These are phyloP conservation scores for Sarocladium oryzae DNA, from an alignment of 2,329 filamentous ascomycete genomes.

Conservation along the genomic window DNA sequence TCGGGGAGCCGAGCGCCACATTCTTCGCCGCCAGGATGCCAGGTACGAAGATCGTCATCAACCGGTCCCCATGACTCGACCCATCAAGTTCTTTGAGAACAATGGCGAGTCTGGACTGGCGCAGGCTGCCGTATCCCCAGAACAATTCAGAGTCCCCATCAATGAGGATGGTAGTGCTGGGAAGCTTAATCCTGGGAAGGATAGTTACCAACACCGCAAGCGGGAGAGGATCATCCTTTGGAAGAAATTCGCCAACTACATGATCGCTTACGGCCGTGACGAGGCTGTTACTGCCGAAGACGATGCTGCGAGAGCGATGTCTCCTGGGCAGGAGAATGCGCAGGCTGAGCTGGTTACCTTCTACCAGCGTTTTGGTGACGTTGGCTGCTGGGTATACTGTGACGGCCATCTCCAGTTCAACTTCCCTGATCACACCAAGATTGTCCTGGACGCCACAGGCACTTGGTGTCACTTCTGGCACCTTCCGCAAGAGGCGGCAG, in stretches of 20 bases:
- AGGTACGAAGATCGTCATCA: conserved; percentile 52
- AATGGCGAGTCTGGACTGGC: conserved; percentile 57
- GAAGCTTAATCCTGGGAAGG: conserved; percentile 56
- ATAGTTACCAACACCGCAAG: conserved; percentile 60
- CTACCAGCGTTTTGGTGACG: conserved; percentile 74
- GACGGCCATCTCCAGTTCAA: conserved; percentile 79
- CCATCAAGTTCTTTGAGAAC: conserved; percentile 70
- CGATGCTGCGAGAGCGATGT: conserved; percentile 31
- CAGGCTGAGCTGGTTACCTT: conserved; percentile 63
- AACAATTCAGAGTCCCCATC: conserved; percentile 51
- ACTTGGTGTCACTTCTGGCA: conserved; percentile 73
- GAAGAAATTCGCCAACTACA: conserved; percentile 71
- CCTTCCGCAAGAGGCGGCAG: conserved; percentile 63
- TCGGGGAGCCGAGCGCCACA: conserved; percentile 63
- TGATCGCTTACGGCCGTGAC: conserved; percentile 68
- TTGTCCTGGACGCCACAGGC: conserved; percentile 70
- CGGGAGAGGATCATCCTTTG: conserved; percentile 59
- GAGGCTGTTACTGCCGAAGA: conserved; percentile 49
- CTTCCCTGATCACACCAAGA: conserved; percentile 82
- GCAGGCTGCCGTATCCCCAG: conserved; percentile 57
- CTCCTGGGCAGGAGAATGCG: conserved; percentile 29
- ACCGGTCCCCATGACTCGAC: conserved; percentile 55
- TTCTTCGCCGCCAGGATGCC: conserved; percentile 53
- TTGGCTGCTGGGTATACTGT: conserved; percentile 74
- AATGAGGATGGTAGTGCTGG: conserved; percentile 52